Evolutionary conservation across 2,329 filamentous ascomycete genomes (phyloP), one percentile per base, ranked within the genome.

Genomic region (Sporothrix humicola): DNA sequence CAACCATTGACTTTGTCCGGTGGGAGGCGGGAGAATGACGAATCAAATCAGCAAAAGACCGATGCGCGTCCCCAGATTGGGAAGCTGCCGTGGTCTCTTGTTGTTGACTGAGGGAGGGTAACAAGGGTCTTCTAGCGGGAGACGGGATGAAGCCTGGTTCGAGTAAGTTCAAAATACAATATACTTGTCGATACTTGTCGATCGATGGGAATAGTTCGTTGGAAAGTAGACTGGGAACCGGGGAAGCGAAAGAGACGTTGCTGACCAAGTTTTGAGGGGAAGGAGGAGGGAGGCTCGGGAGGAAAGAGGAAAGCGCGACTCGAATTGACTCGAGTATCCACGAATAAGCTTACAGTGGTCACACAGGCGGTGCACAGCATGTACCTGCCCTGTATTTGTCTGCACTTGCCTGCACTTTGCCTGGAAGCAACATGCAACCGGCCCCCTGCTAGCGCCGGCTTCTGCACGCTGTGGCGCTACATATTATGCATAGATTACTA

Each of bases 401-500:
- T 23, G 9, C 15, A 68, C 3, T 3, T 23, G 31, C 61, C 61
- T 68, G 65, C 65, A n/a, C n/a, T n/a, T n/a, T n/a, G n/a, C n/a
- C n/a, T n/a, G n/a, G n/a, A 68, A 42, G 17, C n/a, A 23, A 23
- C 58, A 66, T 58, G 23, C 54, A 31, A 37, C 31, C 54, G 15
- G 23, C 6, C 61, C 65, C 65, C 65, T 68, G 65, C 68, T 70
- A 70, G 68, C 68, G 68, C 68, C 68, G 68, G 68, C 68, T 58
- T 46, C 52, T 12, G 20, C 37, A 52, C 37, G 44, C 63, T 50
- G 63, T 8, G 37, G 50, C 68, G 50, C 50, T 69, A 20, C 66
- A 7, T 17, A 58, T 54, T 44, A 69, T 69, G 66, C 48, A 70
- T 58, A 69, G 68, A 70, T 58, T 70, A 37, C 52, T 13, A 42